Evolutionary conservation across 306 rosid species (phyloP).

Genomic region (Astragalus glycyphyllos): DNA sequence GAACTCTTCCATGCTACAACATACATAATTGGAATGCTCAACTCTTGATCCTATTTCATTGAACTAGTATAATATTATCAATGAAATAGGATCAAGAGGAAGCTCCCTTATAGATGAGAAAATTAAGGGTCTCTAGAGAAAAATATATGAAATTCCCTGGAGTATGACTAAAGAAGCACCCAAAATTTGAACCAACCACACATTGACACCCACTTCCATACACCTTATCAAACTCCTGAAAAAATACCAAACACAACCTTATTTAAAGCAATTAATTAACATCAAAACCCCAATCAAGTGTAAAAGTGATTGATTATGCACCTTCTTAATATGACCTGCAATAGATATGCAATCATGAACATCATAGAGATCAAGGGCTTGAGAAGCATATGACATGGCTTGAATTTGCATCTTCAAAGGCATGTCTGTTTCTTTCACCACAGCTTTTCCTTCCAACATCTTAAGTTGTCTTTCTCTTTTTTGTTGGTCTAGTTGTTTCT

Average conservation of each 20-base stretch:
- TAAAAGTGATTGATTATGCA: neutral
- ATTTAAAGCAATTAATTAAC: neutral
- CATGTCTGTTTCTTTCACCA: slow-evolving; percentile 78
- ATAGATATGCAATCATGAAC: slow-evolving; percentile 68
- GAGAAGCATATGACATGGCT: slow-evolving; percentile 89
- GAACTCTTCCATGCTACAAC: no score
- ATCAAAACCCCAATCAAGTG: neutral
- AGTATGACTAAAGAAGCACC: slow-evolving; percentile 76
- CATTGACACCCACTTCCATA: slow-evolving; percentile 90
- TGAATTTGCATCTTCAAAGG: slow-evolving; percentile 72
- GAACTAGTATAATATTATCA: no score
- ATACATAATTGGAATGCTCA: no score
- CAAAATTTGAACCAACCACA: slow-evolving; percentile 82
- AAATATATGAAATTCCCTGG: slow-evolving; percentile 77
- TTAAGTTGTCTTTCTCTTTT: no score
- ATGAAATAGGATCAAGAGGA: slow-evolving; percentile 52
- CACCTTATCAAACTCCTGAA: slow-evolving; percentile 72
- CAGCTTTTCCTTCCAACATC: slow-evolving; percentile 89
- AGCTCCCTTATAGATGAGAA: slow-evolving; percentile 72
- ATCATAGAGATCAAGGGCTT: slow-evolving; percentile 84
- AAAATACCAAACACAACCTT: slow-evolving; percentile 9
- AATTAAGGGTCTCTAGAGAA: slow-evolving; percentile 73
- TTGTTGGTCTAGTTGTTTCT: no score
- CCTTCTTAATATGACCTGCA: slow-evolving; percentile 81
- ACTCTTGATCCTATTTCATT: no score